phyloP scores from a whole-genome alignment of 805 yeast species.

The Nakazawaea wickerhamii region DNA sequence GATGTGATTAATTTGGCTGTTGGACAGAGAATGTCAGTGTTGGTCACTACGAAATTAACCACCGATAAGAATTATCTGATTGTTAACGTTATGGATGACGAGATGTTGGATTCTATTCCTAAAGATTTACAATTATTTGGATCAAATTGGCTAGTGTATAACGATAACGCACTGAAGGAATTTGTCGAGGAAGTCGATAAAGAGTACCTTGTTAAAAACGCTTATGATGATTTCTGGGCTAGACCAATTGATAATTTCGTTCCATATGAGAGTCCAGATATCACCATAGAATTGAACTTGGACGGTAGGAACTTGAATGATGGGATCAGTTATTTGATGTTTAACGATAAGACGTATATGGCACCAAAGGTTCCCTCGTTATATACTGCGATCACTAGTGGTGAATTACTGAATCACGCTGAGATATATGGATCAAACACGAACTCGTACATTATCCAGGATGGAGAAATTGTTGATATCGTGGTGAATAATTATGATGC shows the following conservation, averaged over 20 bases:
- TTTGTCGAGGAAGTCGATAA: constrained; percentile 61
- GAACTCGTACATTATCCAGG: constrained; percentile 53
- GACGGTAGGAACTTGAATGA: constrained; percentile 66
- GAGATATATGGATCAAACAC: constrained; percentile 72
- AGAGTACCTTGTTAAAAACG: constrained; percentile 45
- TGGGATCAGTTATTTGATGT: constrained; percentile 74
- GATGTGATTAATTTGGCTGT: constrained; percentile 60
- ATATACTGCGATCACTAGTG: constrained; percentile 57
- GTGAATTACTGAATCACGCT: constrained; percentile 47
- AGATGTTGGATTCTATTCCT: constrained; percentile 70
- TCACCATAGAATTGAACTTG: constrained; percentile 51
- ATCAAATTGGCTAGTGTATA: constrained; percentile 53
- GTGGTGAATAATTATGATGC: constrained; percentile 77
- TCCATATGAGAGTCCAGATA: constrained; percentile 55
- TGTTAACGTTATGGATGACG: constrained; percentile 55
- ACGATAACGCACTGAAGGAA: constrained; percentile 28
- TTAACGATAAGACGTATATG: constrained; percentile 60
- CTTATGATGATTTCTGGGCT: constrained; percentile 43
- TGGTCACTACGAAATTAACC: constrained; percentile 49
- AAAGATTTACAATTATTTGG: constrained; percentile 47
- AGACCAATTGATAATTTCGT: constrained; percentile 33
- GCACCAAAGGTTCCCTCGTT: constrained; percentile 70
- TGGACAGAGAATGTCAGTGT: constrained; percentile 76
- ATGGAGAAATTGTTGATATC: constrained; percentile 64
- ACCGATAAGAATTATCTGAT: constrained; percentile 49